Base-by-base conservation (phyloP, 805 yeast genomes). In the Candida verbasci region DNA sequence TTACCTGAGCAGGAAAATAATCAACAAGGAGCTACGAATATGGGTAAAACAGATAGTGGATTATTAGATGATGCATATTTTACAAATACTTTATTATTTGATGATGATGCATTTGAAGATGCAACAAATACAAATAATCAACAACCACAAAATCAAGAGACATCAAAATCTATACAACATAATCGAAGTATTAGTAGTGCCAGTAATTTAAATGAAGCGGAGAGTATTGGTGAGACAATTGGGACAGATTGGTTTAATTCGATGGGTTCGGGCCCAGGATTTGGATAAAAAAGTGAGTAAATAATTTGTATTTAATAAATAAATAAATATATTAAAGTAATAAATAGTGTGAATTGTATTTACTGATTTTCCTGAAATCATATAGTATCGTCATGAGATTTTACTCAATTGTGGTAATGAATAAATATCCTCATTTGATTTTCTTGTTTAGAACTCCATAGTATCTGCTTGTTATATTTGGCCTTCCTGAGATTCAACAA, bases 191-290 rank as follows among this genome's bases (percentile, higher is more conserved):
- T 20, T 35, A 32, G 28, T 27, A 35, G 22, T 16, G 29, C 10
- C 12, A 23, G 25, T 16, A 33, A 35, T 24, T 17, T 24, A 12
- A 34, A 36, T 11, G 41, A 40, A 16, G n/a, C n/a, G n/a, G 31
- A 30, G 29, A 34, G 37, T 16, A 31, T 33, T 15, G 43, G 40
- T 7, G 40, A 29, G 9, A 30, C 28, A 8, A 32, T 29, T 12
- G 34, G 22, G 5, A 29, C 47, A 12, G 63, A 58, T 38, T 59
- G 65, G 65, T 48, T 58, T 37, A 53, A 55, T 29, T 50, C 50
- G 40, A 51, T 59, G 53, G 65, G 61, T 3, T 45, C 61, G 0
- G 62, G 62, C 1, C 60, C 64, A 2, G 61, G 63, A 9, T 58
- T 58, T 35, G 46, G 44, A 11, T 50, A n/a, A n/a, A n/a, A n/a